Evolutionary conservation across 805 yeast species (phyloP).

Genomic region (Zygoascus tannicola): DNA sequence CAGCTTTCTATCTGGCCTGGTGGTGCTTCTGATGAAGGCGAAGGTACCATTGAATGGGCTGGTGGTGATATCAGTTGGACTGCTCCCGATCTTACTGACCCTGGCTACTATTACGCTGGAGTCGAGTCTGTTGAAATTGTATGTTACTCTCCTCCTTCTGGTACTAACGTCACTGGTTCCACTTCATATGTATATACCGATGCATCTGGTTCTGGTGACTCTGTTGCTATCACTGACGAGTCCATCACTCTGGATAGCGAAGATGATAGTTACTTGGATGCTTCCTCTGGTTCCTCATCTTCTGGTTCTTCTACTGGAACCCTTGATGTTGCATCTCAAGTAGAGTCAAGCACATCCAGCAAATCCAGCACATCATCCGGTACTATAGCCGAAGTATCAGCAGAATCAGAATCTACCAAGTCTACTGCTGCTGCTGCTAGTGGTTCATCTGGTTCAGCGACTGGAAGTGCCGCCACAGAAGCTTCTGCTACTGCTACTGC

Average conservation of each 20-base stretch:
- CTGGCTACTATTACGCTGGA: constrained; percentile 74
- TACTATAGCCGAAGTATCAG: constrained; percentile 11
- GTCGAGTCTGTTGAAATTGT: constrained; percentile 51
- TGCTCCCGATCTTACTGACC: constrained; percentile 56
- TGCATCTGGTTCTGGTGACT: constrained; percentile 35
- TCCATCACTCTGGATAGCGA: constrained; percentile 47
- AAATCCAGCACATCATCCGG: constrained; percentile 9
- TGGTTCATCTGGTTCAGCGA: constrained; percentile 9
- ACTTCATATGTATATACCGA: constrained; percentile 46
- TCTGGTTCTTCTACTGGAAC: constrained; percentile 17
- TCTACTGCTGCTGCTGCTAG: constrained; percentile 10
- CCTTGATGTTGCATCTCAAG: constrained; percentile 15
- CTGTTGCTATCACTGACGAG: constrained; percentile 53
- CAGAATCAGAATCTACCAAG: constrained; percentile 28
- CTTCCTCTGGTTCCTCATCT: constrained; percentile 17
- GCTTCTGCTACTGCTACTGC: constrained; percentile 17
- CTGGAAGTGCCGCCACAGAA: constrained; percentile 32
- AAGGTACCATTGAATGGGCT: constrained; percentile 71
- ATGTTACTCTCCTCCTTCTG: constrained; percentile 66
- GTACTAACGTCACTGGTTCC: constrained; percentile 38
- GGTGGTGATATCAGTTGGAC: constrained; percentile 86
- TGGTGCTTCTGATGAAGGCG: constrained; percentile 39
- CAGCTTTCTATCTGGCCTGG: constrained; percentile 56
- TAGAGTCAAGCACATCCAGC: constrained; percentile 12
- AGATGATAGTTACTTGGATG: constrained; percentile 59